Evolutionary conservation across 2,329 filamentous ascomycete genomes (phyloP).

Genomic region (Atkinsonella hypoxylon): DNA sequence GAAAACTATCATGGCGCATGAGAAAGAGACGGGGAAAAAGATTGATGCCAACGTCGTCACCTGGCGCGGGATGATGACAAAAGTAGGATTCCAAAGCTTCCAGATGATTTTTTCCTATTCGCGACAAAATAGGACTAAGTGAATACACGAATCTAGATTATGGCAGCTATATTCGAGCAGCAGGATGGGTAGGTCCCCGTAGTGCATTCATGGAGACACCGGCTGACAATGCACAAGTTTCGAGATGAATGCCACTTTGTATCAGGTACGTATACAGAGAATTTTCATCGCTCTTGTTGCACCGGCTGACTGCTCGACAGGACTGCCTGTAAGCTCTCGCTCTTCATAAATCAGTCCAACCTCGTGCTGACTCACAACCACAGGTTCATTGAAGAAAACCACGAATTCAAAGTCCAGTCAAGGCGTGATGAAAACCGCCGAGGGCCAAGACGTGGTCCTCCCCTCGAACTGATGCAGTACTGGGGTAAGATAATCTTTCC

Average conservation of each 20-base stretch:
- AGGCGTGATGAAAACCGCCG: slow-evolving; percentile 40
- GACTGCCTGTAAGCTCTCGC: slow-evolving; percentile 37
- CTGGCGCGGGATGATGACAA: slow-evolving; percentile 98
- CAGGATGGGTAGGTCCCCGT: slow-evolving; percentile 51
- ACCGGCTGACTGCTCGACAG: slow-evolving; percentile 20
- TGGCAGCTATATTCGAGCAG: slow-evolving; percentile 72
- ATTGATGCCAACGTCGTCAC: slow-evolving; percentile 74
- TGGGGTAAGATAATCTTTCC: slow-evolving; percentile 52
- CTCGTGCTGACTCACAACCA: not conserved
- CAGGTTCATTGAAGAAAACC: slow-evolving; percentile 89
- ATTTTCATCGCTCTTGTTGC: slow-evolving; percentile 6
- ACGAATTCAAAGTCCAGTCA: slow-evolving; percentile 55
- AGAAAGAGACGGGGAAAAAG: slow-evolving; percentile 53
- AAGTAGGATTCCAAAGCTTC: slow-evolving; percentile 39
- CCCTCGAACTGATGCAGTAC: slow-evolving; percentile 77
- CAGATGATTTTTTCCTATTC: not conserved
- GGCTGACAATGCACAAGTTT: slow-evolving; percentile 32
- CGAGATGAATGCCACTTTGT: slow-evolving; percentile 89
- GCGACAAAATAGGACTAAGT: not conserved
- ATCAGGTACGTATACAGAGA: slow-evolving; percentile 52
- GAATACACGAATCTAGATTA: slow-evolving; percentile 46
- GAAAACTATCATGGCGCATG: slow-evolving; percentile 60
- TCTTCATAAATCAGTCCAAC: not conserved
- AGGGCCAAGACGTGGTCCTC: slow-evolving; percentile 25
- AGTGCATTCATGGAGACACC: not conserved